These are phyloP conservation scores for Schwanniomyces occidentalis DNA, from an alignment of 805 yeast genomes.

Conservation along the genomic window DNA sequence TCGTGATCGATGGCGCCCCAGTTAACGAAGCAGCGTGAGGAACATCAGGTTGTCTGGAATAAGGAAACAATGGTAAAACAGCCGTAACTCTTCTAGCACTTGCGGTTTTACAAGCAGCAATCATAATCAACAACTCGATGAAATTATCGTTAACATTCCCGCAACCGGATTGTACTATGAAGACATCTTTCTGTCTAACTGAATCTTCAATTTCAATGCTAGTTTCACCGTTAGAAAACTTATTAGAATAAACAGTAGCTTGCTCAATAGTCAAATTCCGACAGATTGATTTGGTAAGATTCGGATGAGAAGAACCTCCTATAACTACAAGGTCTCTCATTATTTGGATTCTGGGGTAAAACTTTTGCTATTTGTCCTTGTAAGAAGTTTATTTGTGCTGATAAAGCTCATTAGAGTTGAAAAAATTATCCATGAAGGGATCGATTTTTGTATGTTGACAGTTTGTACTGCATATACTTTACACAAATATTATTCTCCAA, in stretches of 20 bases:
- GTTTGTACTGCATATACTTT: no score
- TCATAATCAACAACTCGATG: constrained; percentile 77
- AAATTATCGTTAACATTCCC: constrained; percentile 87
- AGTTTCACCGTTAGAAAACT: constrained; percentile 89
- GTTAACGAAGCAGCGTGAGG: constrained; percentile 66
- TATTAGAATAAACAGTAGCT: constrained; percentile 64
- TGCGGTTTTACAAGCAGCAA: constrained; percentile 92
- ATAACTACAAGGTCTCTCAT: constrained; percentile 87
- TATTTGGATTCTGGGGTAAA: neutral
- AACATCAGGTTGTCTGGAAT: constrained; percentile 93
- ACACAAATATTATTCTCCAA: no score
- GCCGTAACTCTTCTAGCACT: constrained; percentile 88
- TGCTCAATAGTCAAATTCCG: constrained; percentile 70
- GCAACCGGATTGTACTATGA: constrained; percentile 82
- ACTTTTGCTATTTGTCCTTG: neutral
- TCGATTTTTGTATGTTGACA: no score
- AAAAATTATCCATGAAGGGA: constrained; percentile 2
- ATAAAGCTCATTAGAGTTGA: neutral
- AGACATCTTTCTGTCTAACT: constrained; percentile 95
- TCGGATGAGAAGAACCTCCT: constrained; percentile 90
- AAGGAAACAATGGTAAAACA: constrained; percentile 90
- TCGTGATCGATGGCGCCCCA: constrained; percentile 61
- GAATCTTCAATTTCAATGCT: constrained; percentile 82
- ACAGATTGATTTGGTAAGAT: constrained; percentile 73
- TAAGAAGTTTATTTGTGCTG: no score